phyloP scores from a whole-genome alignment of 2,329 filamentous ascomycete species.

The Pestalotiopsis sp. region DNA sequence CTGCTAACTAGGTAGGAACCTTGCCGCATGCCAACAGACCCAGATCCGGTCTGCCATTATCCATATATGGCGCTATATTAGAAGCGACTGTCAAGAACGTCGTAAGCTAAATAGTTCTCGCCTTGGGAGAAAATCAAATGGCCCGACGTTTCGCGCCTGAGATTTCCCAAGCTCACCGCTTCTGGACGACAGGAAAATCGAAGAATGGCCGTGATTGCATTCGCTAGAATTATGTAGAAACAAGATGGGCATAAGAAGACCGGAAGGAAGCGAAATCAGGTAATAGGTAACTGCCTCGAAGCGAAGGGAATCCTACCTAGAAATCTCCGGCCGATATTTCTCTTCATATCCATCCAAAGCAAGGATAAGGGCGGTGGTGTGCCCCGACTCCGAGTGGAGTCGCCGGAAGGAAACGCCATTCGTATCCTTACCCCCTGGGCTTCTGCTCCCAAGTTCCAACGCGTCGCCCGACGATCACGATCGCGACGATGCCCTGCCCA shows the following conservation, averaged over 20 bases:
- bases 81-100: neutral
- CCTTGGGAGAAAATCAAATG: neutral
- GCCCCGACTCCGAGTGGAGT: neutral
- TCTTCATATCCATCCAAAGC: neutral
- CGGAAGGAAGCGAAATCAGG: neutral
- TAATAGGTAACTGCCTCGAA: neutral
- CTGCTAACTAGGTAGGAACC: neutral
- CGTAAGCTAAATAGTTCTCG: neutral
- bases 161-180: neutral
- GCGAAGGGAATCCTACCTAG: neutral
- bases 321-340: neutral
- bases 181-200: neutral
- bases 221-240: neutral
- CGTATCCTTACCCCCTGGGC: neutral
- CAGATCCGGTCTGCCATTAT: neutral
- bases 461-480: conserved; percentile 10
- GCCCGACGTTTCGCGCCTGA: neutral
- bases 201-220: neutral
- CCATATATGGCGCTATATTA: neutral
- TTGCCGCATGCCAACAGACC: neutral
- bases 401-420: neutral
- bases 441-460: neutral
- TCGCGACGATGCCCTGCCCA: neutral
- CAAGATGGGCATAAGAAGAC: neutral
- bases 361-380: neutral